A percentile compares a stretch with the other conserved stretches of the same genome.
These are phyloP conservation scores for Zymoseptoria ardabiliae DNA, from an alignment of 2,329 filamentous ascomycete species.

Conservation along the genomic window DNA sequence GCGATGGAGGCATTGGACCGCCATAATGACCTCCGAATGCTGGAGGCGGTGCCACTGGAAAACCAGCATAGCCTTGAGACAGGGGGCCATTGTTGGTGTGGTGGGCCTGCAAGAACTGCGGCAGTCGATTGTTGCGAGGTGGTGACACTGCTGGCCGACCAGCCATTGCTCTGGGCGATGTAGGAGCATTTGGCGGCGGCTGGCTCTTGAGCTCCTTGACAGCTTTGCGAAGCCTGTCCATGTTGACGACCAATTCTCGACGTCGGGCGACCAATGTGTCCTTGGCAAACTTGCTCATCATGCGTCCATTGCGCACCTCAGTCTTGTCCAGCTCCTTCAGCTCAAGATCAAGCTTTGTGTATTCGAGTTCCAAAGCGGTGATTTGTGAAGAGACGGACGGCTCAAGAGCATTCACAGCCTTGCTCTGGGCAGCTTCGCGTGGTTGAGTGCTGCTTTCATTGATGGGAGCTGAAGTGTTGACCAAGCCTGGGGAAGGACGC, in stretches of 20 bases:
- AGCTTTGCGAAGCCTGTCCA: constrained; percentile 31
- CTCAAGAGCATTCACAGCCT: constrained; percentile 10
- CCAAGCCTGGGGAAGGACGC: constrained; percentile 2
- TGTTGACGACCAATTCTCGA: constrained; percentile 25
- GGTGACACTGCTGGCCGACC: constrained; percentile 19
- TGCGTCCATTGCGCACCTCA: constrained; percentile 30
- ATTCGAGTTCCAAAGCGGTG: constrained; percentile 30
- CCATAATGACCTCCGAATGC: constrained; percentile 11
- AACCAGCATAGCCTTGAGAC: neutral
- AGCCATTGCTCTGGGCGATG: constrained; percentile 18
- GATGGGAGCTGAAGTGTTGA: constrained; percentile 2
- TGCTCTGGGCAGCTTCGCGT: neutral
- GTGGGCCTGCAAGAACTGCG: constrained; percentile 19
- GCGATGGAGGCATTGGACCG: constrained; percentile 8
- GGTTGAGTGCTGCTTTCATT: constrained; percentile 1
- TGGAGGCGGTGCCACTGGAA: neutral
- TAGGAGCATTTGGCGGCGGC: constrained; percentile 18
- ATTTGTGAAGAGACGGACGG: constrained; percentile 27
- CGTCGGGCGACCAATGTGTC: constrained; percentile 28
- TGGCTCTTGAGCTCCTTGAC: constrained; percentile 28
- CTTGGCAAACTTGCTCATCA: constrained; percentile 26
- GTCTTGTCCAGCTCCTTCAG: constrained; percentile 32
- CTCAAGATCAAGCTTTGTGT: constrained; percentile 31
- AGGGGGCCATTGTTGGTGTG: neutral
- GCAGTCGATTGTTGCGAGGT: constrained; percentile 12